Conservation (phyloP, 306 rosid genomes). For the Pyrus communis region DNA sequence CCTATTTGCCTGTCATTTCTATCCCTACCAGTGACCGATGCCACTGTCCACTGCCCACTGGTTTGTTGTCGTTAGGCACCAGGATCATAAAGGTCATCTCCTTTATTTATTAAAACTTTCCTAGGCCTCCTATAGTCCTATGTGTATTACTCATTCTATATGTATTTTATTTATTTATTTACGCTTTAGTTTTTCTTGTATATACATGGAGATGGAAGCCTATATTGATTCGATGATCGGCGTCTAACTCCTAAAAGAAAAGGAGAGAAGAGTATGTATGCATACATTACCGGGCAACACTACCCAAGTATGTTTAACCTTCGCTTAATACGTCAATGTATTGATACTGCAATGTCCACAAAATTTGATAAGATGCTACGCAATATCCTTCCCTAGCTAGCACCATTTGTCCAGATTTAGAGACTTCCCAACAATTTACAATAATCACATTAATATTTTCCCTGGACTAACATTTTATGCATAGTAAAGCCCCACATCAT, state of each 20-base stretch:
- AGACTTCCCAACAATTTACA: too few relatives aligned
- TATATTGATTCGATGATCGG: neutral
- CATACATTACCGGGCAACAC: neutral
- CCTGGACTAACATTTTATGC: too few relatives aligned
- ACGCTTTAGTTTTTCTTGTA: neutral
- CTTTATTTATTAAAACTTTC: slow-evolving; percentile 1
- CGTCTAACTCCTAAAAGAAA: too few relatives aligned
- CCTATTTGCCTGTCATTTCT: slow-evolving; percentile 19
- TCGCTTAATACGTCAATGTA: neutral
- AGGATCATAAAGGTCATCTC: slow-evolving; percentile 9
- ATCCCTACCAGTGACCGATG: slow-evolving; percentile 11
- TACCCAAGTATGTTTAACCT: neutral
- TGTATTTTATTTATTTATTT: neutral
- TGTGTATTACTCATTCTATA: slow-evolving; percentile 2
- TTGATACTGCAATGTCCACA: too few relatives aligned
- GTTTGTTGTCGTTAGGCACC: slow-evolving; percentile 25
- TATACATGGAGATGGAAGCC: neutral
- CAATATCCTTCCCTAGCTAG: too few relatives aligned
- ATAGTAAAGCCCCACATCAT: too few relatives aligned
- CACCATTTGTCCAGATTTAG: too few relatives aligned
- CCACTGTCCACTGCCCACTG: neutral
- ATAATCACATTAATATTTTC: too few relatives aligned
- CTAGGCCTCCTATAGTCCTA: neutral
- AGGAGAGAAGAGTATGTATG: too few relatives aligned
- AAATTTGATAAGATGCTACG: too few relatives aligned